A percentile compares a stretch with the other conserved stretches of the same genome.
Conservation (phyloP, 2,329 filamentous ascomycete species). For the Phoma sp. region DNA sequence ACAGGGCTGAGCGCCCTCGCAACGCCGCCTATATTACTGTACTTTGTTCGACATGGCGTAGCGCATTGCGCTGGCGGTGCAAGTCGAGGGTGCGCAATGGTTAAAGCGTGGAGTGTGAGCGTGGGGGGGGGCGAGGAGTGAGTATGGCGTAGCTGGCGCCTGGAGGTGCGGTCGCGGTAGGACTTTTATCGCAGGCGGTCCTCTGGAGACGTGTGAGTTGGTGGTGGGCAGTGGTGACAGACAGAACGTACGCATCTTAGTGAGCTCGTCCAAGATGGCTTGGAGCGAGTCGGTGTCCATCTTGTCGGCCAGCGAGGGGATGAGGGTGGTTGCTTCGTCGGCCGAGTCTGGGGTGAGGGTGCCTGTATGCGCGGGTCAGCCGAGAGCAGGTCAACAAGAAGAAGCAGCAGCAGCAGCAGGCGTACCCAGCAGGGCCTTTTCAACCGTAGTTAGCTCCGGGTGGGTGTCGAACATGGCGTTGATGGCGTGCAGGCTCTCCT, state of each 20-base stretch:
- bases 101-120: background rate
- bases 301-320: constrained; percentile 87
- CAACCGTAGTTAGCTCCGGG: constrained; percentile 85
- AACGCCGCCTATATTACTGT: too few relatives aligned
- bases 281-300: constrained; percentile 89
- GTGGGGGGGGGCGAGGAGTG: background rate
- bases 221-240: background rate
- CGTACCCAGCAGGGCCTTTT: constrained; percentile 83
- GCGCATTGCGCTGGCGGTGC: background rate
- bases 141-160: background rate
- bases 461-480: constrained; percentile 83
- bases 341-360: constrained; percentile 90
- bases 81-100: background rate
- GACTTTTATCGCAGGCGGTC: constrained; percentile 14
- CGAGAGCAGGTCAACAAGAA: too few relatives aligned
- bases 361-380: constrained; percentile 57
- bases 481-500: constrained; percentile 93
- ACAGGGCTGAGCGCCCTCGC: background rate
- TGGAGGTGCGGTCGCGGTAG: background rate
- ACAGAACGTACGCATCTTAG: constrained; percentile 67
- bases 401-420: background rate
- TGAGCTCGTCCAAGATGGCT: constrained; percentile 87
- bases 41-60: background rate
- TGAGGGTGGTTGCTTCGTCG: constrained; percentile 95
- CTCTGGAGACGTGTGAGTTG: constrained; percentile 7